Percentiles rank a stretch among this genome's conserved stretches.
Conservation (phyloP, 331 rosid genomes). For the Telfairia occidentalis region DNA sequence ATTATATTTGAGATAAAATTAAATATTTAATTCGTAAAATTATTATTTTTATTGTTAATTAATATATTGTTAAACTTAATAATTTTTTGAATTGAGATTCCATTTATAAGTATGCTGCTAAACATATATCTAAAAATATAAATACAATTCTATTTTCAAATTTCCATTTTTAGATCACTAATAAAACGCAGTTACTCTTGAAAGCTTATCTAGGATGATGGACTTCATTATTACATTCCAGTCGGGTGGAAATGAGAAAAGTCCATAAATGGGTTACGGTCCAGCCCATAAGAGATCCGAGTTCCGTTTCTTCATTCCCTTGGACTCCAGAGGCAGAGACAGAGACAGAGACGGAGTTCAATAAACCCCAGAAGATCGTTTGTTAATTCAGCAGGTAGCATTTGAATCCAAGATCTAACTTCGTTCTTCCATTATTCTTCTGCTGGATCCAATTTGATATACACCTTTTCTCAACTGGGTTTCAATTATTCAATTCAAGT, state of each 20-base stretch:
- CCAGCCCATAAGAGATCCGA: background rate
- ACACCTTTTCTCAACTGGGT: background rate
- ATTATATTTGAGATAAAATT: no score
- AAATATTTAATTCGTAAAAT: no score
- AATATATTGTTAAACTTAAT: no score
- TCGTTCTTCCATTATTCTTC: background rate
- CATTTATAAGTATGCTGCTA: no score
- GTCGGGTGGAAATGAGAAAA: background rate
- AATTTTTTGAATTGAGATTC: no score
- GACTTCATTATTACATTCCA: background rate
- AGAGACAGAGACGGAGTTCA: background rate
- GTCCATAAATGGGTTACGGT: background rate
- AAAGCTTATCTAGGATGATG: no score
- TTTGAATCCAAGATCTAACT: slow-evolving; percentile 2
- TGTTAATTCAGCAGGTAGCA: background rate
- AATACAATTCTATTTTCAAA: no score
- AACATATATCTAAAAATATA: no score
- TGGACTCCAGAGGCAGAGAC: background rate
- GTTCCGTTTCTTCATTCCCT: background rate
- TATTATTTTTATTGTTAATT: no score
- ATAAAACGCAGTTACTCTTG: no score
- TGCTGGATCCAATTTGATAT: slow-evolving; percentile 3
- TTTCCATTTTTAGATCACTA: no score
- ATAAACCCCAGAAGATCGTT: background rate
- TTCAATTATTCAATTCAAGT: background rate